Conservation (phyloP, 257 asterid genomes). For the Solanum dulcamara region DNA sequence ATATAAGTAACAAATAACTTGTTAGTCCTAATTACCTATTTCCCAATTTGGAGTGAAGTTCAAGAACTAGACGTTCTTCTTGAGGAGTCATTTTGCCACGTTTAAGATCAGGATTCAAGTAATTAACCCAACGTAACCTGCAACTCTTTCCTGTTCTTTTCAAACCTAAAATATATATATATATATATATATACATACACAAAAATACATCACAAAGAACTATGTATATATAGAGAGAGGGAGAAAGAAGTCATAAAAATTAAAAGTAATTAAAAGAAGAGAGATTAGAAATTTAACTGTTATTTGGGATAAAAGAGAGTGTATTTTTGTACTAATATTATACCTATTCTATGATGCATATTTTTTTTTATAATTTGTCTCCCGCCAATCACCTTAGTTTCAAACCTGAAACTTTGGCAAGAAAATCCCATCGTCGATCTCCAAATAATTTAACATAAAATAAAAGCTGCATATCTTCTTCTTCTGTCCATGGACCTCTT, state of each 20-base stretch:
- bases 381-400: slow-evolving; percentile 58
- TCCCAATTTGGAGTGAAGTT: slow-evolving; percentile 79
- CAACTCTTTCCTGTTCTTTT: slow-evolving; percentile 87
- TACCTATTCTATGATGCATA: slow-evolving; percentile 18
- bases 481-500: slow-evolving; percentile 92
- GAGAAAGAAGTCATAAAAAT: not conserved
- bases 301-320: not conserved
- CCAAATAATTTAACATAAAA: slow-evolving; percentile 82
- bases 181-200: no score
- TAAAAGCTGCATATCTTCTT: slow-evolving; percentile 66
- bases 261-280: not conserved
- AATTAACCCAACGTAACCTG: slow-evolving; percentile 79
- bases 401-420: slow-evolving; percentile 99
- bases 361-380: slow-evolving; percentile 19
- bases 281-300: not conserved
- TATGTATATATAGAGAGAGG: not conserved
- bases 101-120: slow-evolving; percentile 74
- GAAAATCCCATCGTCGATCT: slow-evolving; percentile 93
- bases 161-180: slow-evolving; percentile 31
- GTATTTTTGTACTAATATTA: not conserved
- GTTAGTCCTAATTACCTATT: slow-evolving; percentile 33
- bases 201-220: not conserved
- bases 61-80: slow-evolving; percentile 65
- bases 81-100: slow-evolving; percentile 66
- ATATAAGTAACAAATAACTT: not conserved